These are phyloP conservation scores for Citrus unshiu DNA, from an alignment of 345 rosid species.

Conservation along the genomic window DNA sequence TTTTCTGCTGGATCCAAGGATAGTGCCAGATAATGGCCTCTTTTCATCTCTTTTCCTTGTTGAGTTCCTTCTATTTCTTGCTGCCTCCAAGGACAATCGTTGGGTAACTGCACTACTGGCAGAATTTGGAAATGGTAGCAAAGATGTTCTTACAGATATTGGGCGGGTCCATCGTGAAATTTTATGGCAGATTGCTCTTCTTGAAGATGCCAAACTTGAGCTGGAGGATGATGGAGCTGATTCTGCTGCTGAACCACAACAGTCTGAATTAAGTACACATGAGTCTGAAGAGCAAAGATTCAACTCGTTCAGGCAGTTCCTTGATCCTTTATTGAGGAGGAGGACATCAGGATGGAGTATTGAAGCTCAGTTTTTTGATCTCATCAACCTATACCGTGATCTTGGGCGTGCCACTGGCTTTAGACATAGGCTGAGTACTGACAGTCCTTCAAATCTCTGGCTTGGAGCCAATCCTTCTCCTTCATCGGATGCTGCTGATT, in stretches of 20 bases:
- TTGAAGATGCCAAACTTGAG: conserved; percentile 75
- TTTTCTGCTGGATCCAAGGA: conserved; percentile 68
- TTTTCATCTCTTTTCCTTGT: conserved; percentile 85
- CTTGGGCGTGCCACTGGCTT: conserved; percentile 78
- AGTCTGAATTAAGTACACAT: conserved; percentile 42
- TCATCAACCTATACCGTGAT: conserved; percentile 82
- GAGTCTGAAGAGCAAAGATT: conserved; percentile 72
- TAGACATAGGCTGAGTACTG: conserved; percentile 58
- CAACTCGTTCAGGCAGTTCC: conserved; percentile 85
- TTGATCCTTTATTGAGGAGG: conserved; percentile 88
- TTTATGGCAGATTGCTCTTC: conserved; percentile 83
- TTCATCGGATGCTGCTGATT: conserved; percentile 45
- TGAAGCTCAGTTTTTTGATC: conserved; percentile 92
- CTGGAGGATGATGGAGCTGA: conserved; percentile 41
- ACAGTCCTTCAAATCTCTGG: conserved; percentile 40
- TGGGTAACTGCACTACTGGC: conserved; percentile 88
- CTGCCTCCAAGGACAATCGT: conserved; percentile 91
- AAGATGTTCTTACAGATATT: conserved; percentile 82
- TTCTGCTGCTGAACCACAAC: conserved; percentile 46
- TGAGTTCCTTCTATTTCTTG: conserved; percentile 90
- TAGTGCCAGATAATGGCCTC: conserved; percentile 48
- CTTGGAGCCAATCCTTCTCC: conserved; percentile 46
- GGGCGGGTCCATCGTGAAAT: conserved; percentile 86
- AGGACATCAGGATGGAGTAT: conserved; percentile 78
- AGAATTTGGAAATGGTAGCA: conserved; percentile 79